These are phyloP conservation scores for Volvox reticuliferus DNA, from an alignment of 139 green algal species.

Conservation along the genomic window DNA sequence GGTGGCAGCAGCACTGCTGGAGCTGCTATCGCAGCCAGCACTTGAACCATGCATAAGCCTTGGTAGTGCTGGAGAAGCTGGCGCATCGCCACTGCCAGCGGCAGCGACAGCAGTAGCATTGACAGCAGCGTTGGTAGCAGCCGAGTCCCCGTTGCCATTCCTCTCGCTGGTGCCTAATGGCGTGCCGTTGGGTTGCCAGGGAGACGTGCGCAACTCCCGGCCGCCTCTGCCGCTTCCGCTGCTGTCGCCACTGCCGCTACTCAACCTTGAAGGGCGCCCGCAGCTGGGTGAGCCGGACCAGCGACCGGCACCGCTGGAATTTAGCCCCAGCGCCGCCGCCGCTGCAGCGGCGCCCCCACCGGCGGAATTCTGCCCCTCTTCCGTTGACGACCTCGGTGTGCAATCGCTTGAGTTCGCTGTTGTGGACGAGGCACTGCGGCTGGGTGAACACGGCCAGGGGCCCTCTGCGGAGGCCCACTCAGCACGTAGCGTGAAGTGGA, in stretches of 20 bases:
- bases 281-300: background rate
- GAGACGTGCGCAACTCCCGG: conserved; percentile 36
- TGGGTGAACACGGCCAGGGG: background rate
- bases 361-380: background rate
- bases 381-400: conserved; percentile 28
- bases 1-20: background rate
- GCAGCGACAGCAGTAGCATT: background rate
- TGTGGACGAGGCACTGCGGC: background rate
- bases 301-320: background rate
- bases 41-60: too few species aligned
- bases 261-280: background rate
- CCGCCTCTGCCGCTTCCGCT: background rate
- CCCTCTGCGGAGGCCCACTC: background rate
- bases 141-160: background rate
- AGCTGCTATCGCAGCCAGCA: background rate
- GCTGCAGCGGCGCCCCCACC: background rate
- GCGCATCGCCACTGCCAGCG: background rate
- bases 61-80: too few species aligned
- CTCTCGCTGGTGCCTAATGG: background rate
- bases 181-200: conserved; percentile 20
- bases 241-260: background rate
- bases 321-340: background rate
- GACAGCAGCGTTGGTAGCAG: background rate
- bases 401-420: conserved; percentile 3
- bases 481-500: conserved; percentile 62